Evolutionary conservation across 768 basidiomycete species (phyloP), one percentile per base, ranked within the genome.

Genomic region (Lactarius hengduanensis): DNA sequence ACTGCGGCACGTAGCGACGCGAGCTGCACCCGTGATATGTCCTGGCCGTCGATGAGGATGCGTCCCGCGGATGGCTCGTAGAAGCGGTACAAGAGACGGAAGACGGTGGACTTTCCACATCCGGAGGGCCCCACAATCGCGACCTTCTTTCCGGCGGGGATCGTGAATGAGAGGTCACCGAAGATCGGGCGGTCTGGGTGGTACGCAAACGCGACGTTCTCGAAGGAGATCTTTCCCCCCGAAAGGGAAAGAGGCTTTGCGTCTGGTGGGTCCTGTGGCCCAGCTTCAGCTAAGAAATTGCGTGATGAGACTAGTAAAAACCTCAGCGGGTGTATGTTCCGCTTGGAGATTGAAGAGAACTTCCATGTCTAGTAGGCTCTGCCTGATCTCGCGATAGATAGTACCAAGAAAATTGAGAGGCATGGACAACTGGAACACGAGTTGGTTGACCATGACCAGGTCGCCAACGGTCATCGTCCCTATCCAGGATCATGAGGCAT

Each of bases 401-500:
- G 95, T 93, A 1, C 94, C 97, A 66, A 99, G 80, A 78, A 99
- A 99, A 77, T 98, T 98, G 67, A 99, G 86, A 4, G 97, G 97
- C 38, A 98, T 79, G 0, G 95, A 97, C 0, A 99, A 80, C 74
- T 99, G 97, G 81, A 99, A 99, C 40, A 98, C 94, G 30, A 99
- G 83, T 74, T 98, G 96, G 76, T 99, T 99, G 71, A 97, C 91
- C 96, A 99, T 98, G 71, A 99, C 97, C 16, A 99, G 85, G 73
- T 99, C 97, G 9, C 97, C 97, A 28, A 99, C 85, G 4, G 96
- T 97, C 96, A 99, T 98, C 0, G 92, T 94, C 9, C 95, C 96
- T 96, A 69, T 15, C 15, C 36, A 47, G 2, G 67, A 54, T 41
- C 11, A 61, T 73, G 7, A 69, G 34, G 54, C 22, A 18, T 28